Evolutionary conservation across 75 land plant species (phyloP).

Genomic region (Chamaecyparis obtusa): DNA sequence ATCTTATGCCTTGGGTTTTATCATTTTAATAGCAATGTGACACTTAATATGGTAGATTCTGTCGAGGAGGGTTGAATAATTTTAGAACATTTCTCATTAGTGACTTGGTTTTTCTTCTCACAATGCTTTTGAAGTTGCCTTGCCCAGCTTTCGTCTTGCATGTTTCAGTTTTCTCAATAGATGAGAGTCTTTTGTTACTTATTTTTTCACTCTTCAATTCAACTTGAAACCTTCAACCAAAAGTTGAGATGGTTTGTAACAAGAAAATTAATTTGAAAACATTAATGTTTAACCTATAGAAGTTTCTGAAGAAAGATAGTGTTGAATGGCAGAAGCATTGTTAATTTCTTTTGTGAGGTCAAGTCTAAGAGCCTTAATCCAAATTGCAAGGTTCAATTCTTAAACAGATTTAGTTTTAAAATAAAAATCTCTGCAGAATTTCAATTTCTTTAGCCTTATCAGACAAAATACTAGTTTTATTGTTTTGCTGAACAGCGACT

Average conservation of each 20-base stretch:
- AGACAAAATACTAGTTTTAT: neutral
- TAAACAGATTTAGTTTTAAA: neutral
- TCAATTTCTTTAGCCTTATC: neutral
- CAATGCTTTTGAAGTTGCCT: conserved; percentile 17
- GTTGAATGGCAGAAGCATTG: neutral
- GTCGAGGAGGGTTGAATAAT: neutral
- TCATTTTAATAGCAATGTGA: neutral
- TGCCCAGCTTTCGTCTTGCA: conserved; percentile 4
- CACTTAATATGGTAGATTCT: neutral
- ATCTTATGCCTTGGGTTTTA: neutral
- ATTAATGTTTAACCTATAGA: neutral
- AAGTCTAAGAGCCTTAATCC: neutral
- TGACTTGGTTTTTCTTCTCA: neutral
- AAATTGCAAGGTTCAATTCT: neutral
- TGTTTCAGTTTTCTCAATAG: neutral
- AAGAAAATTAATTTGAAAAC: neutral
- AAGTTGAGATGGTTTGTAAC: neutral
- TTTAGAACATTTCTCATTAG: neutral
- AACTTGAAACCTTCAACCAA: neutral
- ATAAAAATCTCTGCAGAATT: neutral
- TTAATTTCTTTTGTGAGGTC: neutral
- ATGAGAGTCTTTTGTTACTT: neutral
- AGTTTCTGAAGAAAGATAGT: neutral
- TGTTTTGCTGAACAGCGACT: neutral
- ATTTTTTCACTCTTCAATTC: neutral